Base-by-base conservation (phyloP, 495 filamentous ascomycete genomes). In the Penicillium antarcticum region DNA sequence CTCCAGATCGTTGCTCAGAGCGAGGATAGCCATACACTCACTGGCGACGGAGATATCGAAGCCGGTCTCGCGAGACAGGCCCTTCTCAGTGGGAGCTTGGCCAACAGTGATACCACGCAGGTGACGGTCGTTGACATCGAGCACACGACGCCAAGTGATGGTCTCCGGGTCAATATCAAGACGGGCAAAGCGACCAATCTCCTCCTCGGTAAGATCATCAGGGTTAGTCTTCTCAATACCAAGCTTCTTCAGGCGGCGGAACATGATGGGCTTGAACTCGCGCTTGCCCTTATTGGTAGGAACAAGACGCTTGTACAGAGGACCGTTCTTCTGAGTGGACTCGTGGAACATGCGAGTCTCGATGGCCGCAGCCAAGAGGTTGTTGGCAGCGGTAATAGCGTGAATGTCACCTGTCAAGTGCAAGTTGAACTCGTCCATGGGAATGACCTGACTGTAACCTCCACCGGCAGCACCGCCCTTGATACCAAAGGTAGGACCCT, bases 371-470 rank as follows among this genome's bases (percentile, higher is more conserved):
- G 94, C 94, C n/a, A 98, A 86, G 35, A 98, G 79, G 72, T 98
- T 98, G 77, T 97, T 98, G 5, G 94, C 94, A 9, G 94, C 94
- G 32, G 91, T 89, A 62, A 98, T 92, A 35, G 94, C 94, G 66
- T 98, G 94, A 54, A 98, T 97, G 66, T 98, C 94, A 57, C 94
- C 94, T 36, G 94, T 98, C 66, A 98, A 73, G 66, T 98, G 94
- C 54, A 98, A 77, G 66, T 98, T 98, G 78, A 98, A 98, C 68
- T 98, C 94, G 56, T 98, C 94, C 94, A 98, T 98, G 45, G 94
- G 94, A 57, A 98, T 97, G 61, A 97, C 94, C 70, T 98, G 94
- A 68, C 89, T 95, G 77, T 96, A 98, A 13, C 94, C 94, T 57
- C 94, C 94, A 61, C 94, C 94, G 49, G 94, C 94, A 45, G 94